Evolutionary conservation across 495 filamentous ascomycete species (phyloP).

Genomic region (Neurospora cerealis): DNA sequence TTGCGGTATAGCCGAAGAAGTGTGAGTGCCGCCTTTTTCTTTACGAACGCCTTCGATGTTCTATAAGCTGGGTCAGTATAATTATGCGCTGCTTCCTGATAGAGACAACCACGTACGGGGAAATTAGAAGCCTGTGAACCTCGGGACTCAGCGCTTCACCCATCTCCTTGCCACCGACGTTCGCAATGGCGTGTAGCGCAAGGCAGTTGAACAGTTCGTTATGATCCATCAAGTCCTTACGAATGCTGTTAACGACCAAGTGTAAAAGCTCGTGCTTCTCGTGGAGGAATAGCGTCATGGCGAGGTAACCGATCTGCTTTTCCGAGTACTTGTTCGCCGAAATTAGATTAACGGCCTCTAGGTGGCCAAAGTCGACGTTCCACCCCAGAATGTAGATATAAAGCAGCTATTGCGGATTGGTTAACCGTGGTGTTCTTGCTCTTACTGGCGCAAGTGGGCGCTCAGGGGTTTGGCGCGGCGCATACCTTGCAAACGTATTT

Average conservation of each 20-base stretch:
- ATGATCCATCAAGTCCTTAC: slow-evolving; percentile 88
- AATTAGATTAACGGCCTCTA: slow-evolving; percentile 96
- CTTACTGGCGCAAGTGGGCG: neutral
- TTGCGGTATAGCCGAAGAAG: slow-evolving; percentile 94
- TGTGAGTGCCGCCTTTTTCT: slow-evolving; percentile 97
- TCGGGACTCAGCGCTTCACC: slow-evolving; percentile 88
- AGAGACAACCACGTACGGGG: slow-evolving; percentile 56
- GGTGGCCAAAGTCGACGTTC: slow-evolving; percentile 98
- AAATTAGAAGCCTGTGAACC: slow-evolving; percentile 90
- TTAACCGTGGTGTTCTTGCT: slow-evolving; percentile 16
- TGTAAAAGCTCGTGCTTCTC: slow-evolving; percentile 95
- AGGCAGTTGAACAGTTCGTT: slow-evolving; percentile 97
- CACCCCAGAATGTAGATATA: slow-evolving; percentile 99
- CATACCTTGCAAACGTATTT: slow-evolving; percentile 98
- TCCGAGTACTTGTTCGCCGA: slow-evolving; percentile 96
- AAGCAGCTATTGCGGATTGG: slow-evolving; percentile 49
- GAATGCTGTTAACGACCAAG: slow-evolving; percentile 95
- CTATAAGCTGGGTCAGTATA: slow-evolving; percentile 32
- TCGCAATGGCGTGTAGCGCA: slow-evolving; percentile 97
- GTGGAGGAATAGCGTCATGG: slow-evolving; percentile 94
- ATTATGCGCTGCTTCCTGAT: neutral
- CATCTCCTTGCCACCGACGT: slow-evolving; percentile 94
- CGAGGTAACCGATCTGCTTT: slow-evolving; percentile 98
- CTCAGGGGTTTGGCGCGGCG: neutral
- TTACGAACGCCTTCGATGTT: slow-evolving; percentile 94